Percentiles rank a stretch among this genome's conserved stretches.
Conservation (phyloP, 2,329 filamentous ascomycete species). For the Ceratocystiopsis sp. region DNA sequence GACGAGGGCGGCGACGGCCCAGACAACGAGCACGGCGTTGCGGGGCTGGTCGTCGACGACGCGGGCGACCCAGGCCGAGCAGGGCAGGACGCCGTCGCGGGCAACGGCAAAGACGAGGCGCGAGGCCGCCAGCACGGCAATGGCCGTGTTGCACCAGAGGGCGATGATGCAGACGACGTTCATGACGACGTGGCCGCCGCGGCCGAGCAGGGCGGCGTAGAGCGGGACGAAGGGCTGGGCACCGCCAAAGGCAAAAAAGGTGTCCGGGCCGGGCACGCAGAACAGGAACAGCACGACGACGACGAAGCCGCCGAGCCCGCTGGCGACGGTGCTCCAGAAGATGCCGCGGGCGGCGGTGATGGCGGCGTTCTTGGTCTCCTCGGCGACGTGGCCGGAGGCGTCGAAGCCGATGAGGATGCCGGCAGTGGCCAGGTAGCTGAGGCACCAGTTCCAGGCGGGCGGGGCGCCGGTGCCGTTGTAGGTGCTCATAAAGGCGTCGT, state of each 20-base stretch:
- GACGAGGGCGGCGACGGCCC: slow-evolving; percentile 4
- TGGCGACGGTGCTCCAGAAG: slow-evolving; percentile 7
- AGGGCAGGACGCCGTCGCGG: slow-evolving; percentile 7
- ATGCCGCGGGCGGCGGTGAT: slow-evolving; percentile 5
- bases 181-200: slow-evolving; percentile 7
- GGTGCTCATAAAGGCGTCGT: slow-evolving; percentile 7
- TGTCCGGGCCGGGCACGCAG: slow-evolving; percentile 4
- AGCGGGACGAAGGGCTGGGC: slow-evolving; percentile 7
- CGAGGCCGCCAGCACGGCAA: slow-evolving; percentile 6
- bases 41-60: slow-evolving; percentile 5
- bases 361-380: slow-evolving; percentile 7
- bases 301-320: slow-evolving; percentile 5
- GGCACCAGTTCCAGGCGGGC: slow-evolving; percentile 8
- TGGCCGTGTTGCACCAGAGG: slow-evolving; percentile 8
- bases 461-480: slow-evolving; percentile 7
- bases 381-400: slow-evolving; percentile 7
- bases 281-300: slow-evolving; percentile 6
- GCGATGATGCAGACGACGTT: slow-evolving; percentile 6
- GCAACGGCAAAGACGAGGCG: slow-evolving; percentile 8
- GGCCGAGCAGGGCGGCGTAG: slow-evolving; percentile 5
- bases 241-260: slow-evolving; percentile 4
- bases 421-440: slow-evolving; percentile 6
- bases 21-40: slow-evolving; percentile 8
- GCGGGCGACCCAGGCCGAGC: slow-evolving; percentile 2
- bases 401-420: slow-evolving; percentile 8